These are phyloP conservation scores for Hymenoscyphus linearis DNA, from an alignment of 2,329 filamentous ascomycete species.

Conservation along the genomic window DNA sequence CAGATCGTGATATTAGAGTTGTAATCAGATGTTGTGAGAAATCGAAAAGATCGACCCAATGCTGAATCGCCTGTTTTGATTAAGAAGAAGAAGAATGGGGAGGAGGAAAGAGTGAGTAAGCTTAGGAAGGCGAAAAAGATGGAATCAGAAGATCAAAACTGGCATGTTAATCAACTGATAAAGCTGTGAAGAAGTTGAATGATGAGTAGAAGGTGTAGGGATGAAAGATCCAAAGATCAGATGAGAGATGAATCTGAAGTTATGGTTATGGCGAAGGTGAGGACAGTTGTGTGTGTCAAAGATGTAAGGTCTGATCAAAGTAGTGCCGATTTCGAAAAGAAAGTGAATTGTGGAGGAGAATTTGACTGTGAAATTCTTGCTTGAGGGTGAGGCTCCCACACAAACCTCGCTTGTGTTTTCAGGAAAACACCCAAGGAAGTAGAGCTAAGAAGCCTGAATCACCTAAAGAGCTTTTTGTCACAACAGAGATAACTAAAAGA, in stretches of 20 bases:
- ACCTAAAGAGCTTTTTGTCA: background rate
- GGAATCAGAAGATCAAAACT: no score
- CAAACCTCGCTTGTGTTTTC: no score
- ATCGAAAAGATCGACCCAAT: no score
- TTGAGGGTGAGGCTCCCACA: background rate
- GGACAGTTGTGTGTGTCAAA: background rate
- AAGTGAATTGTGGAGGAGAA: background rate
- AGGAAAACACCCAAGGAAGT: background rate
- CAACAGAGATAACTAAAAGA: no score
- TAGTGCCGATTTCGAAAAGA: background rate
- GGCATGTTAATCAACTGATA: no score
- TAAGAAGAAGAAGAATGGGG: background rate
- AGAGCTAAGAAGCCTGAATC: background rate
- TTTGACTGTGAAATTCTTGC: background rate
- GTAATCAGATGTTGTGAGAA: no score
- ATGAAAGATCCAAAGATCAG: background rate
- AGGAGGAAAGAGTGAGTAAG: background rate
- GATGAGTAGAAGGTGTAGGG: no score
- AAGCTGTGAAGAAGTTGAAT: no score
- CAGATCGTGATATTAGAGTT: no score
- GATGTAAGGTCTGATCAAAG: background rate
- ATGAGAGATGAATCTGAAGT: background rate
- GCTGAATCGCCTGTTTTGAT: no score
- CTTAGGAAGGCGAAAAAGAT: no score
- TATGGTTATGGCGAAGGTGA: background rate